These are phyloP conservation scores for Suillus brevipes DNA, from an alignment of 768 basidiomycete genomes.

Conservation along the genomic window DNA sequence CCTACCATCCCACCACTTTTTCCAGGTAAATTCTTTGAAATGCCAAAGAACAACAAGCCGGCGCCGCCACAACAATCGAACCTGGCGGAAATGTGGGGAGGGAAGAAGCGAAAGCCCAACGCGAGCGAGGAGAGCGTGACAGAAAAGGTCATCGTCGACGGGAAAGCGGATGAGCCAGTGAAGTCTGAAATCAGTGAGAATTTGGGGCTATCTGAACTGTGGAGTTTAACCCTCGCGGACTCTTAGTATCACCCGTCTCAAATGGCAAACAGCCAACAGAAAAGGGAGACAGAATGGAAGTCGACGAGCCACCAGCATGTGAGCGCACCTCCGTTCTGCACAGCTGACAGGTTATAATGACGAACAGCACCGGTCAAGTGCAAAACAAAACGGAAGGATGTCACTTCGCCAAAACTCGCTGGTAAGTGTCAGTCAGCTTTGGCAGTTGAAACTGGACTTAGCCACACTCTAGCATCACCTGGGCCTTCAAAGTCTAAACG, in stretches of 20 bases:
- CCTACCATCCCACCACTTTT: neutral
- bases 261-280: neutral
- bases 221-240: neutral
- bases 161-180: neutral
- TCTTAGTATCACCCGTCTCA: neutral
- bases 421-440: constrained; percentile 13
- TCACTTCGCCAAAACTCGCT: constrained; percentile 24
- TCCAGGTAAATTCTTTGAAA: constrained; percentile 72
- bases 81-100: constrained; percentile 73
- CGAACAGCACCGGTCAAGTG: constrained; percentile 29
- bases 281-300: neutral
- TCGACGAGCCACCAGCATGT: neutral
- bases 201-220: neutral
- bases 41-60: constrained; percentile 67
- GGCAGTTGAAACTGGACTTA: constrained; percentile 6
- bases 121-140: constrained; percentile 28
- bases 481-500: constrained; percentile 43
- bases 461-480: constrained; percentile 21
- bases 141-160: constrained; percentile 15
- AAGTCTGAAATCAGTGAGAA: neutral
- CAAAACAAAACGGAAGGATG: constrained; percentile 41
- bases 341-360: neutral
- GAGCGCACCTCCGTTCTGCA: neutral
- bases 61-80: constrained; percentile 77
- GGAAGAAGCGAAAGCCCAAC: constrained; percentile 43